Evolutionary conservation across 23 red algal genomes (phyloP), one percentile per base, ranked within the genome.

Genomic region (Chondrus crispus): DNA sequence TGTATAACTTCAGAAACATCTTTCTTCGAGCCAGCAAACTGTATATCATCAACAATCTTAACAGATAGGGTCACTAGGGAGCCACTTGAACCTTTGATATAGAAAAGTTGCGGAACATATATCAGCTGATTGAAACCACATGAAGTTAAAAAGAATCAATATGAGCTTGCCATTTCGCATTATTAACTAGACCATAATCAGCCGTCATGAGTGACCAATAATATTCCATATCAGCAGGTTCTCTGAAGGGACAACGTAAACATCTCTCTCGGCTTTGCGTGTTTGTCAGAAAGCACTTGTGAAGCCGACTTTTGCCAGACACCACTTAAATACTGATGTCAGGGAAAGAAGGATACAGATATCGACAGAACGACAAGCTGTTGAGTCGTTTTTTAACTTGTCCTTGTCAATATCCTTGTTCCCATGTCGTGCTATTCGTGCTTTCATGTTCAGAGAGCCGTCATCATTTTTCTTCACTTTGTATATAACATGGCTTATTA

Each of bases 31-130:
- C 71, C 74, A 35, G 52, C 55, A 70, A 83, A 48, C 4, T 71
- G 8, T 2, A 92, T 72, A 62, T 92, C 88, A 82, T 92, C 88
- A 3, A 92, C 88, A 44, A 83, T 77, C 36, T 92, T 92, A 19
- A 83, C 88, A 0, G 62, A 74, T 3, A 83, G 20, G 10, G 74
- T 29, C 18, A 43, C 8, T 2, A 82, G 18, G 0, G 69, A 7
- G 19, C 63, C 77, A 2, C 48, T 5, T 8, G 37, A 76, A 1
- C 13, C 13, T 4, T 18, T 41, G 0, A 8, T 1, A 47, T 82
- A 82, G 46, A 82, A 83, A 3, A 92, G 62, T 22, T 92, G 88
- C 20, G 88, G 74, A 4, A 92, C 77, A 14, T 92, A 75, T 7
- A 74, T 13, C 2, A 62, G 45, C 35, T 90, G 72, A 0, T 4